Base-by-base conservation (phyloP, 345 rosid species). In the Capsella bursapastoris region DNA sequence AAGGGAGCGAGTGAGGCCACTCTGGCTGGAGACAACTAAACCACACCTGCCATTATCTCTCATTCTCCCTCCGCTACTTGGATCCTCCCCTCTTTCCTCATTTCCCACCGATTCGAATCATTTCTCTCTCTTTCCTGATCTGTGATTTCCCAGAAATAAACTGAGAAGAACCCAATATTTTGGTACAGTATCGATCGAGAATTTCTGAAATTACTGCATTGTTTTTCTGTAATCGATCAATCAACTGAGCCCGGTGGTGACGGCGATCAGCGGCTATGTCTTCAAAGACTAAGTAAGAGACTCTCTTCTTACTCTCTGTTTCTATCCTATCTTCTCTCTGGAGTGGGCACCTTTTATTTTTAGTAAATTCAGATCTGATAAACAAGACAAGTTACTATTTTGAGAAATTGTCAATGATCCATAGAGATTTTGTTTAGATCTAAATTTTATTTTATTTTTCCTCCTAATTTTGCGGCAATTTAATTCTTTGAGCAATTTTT, bases 221-320 rank as follows among this genome's bases (percentile, higher is more conserved):
- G 12, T 57, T n/a, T n/a, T n/a, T n/a, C n/a, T n/a, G n/a, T n/a
- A n/a, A n/a, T n/a, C n/a, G n/a, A n/a, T n/a, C n/a, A n/a, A n/a
- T 27, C 65, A 32, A 15, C 5, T 16, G 41, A 32, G 41, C 18
- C 40, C 51, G 35, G 50, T 13, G 57, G 22, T 70, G 57, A 28
- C 75, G 64, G 70, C 10, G 57, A 65, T 44, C 73, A 25, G 57
- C 38, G 61, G 51, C 49, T 52, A 78, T 78, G 81, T 64, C 81
- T 78, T 78, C 81, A 4, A 78, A 72, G 70, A 60, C 77, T 15
- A 78, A 72, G 81, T 78, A 78, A 66, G 81, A 18, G 41, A 38
- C 25, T 22, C 25, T 22, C 25, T 22, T 5, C 10, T 0, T 58
- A 38, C 25, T 22, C 25, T 22, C 25, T 22, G 13, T 38, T 0